A percentile compares a stretch with the other conserved stretches of the same genome.
Evolutionary conservation across 345 rosid genomes (phyloP).

Genomic region (Acer yangbiense): DNA sequence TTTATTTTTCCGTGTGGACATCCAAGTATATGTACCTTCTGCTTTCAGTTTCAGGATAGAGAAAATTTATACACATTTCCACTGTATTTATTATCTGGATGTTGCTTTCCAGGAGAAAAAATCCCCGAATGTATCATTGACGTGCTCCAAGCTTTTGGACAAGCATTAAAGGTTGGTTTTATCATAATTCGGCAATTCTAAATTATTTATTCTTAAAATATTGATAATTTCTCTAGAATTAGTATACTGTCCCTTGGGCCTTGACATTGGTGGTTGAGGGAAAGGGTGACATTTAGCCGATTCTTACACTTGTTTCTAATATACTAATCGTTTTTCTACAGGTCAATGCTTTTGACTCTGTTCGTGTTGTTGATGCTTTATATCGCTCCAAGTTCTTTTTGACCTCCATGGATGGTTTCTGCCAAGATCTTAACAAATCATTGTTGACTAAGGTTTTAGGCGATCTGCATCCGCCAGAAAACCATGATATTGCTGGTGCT

Average conservation of each 20-base stretch:
- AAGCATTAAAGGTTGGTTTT: constrained; percentile 74
- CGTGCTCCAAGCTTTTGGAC: constrained; percentile 81
- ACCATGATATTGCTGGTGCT: constrained; percentile 25
- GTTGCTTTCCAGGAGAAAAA: constrained; percentile 51
- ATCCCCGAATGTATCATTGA: constrained; percentile 48
- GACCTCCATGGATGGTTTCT: constrained; percentile 38
- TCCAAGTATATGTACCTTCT: constrained; percentile 1
- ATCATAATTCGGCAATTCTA: constrained; percentile 7
- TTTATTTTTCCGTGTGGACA: neutral
- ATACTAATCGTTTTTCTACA: constrained; percentile 31
- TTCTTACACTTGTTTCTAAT: neutral
- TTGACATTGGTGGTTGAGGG: neutral
- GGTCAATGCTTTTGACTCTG: constrained; percentile 75
- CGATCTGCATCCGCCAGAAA: constrained; percentile 30
- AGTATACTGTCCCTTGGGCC: neutral
- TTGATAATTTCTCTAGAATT: neutral
- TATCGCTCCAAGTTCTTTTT: constrained; percentile 82
- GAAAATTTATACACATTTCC: constrained; percentile 4
- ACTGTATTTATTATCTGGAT: constrained; percentile 25
- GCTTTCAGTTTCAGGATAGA: neutral
- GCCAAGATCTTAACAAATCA: constrained; percentile 34
- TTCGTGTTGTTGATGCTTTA: constrained; percentile 74
- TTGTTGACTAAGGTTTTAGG: constrained; percentile 36
- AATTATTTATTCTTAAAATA: neutral
- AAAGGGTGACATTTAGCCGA: neutral